Percentiles rank a stretch among this genome's conserved stretches.
Evolutionary conservation across 805 yeast genomes (phyloP).

Genomic region (Kluyveromyces dobzhanskii): DNA sequence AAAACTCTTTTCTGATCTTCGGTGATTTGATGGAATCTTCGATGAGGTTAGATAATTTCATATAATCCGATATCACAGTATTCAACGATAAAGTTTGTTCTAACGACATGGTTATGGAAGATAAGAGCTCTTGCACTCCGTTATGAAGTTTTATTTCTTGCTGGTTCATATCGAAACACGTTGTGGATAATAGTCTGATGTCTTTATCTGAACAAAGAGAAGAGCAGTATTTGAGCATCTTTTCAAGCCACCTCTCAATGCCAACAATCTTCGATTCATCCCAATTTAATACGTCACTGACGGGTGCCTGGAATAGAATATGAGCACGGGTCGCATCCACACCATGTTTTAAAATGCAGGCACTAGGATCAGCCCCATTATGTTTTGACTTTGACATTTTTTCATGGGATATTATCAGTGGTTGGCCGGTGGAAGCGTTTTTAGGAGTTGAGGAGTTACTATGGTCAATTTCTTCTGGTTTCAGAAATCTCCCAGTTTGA

Average conservation of each 20-base stretch:
- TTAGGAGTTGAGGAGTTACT: conserved; percentile 34
- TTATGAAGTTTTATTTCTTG: conserved; percentile 53
- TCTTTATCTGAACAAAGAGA: conserved; percentile 7
- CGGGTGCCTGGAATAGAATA: conserved; percentile 85
- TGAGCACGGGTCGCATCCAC: conserved; percentile 95
- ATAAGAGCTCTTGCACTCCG: conserved; percentile 39
- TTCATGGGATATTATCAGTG: conserved; percentile 58
- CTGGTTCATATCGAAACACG: conserved; percentile 23
- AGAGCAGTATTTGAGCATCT: conserved; percentile 33
- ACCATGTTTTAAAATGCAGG: conserved; percentile 68
- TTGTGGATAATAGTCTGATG: conserved; percentile 5
- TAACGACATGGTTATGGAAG: conserved; percentile 51
- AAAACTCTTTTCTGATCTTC: conserved; percentile 32
- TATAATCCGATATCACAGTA: conserved; percentile 80
- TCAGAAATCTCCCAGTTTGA: conserved; percentile 60
- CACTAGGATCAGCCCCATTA: conserved; percentile 87
- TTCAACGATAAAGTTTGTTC: conserved; percentile 56
- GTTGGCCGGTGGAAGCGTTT: conserved; percentile 41
- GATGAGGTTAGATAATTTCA: conserved; percentile 65
- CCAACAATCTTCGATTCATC: conserved; percentile 84
- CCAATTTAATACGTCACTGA: conserved; percentile 78
- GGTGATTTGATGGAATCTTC: conserved; percentile 31
- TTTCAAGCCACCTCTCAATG: conserved; percentile 74
- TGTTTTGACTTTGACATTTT: conserved; percentile 96
- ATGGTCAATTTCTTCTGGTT: conserved; percentile 62